Evolutionary conservation across 306 rosid species (phyloP), one percentile per base, ranked within the genome.

Genomic region (Fagus sylvatica): DNA sequence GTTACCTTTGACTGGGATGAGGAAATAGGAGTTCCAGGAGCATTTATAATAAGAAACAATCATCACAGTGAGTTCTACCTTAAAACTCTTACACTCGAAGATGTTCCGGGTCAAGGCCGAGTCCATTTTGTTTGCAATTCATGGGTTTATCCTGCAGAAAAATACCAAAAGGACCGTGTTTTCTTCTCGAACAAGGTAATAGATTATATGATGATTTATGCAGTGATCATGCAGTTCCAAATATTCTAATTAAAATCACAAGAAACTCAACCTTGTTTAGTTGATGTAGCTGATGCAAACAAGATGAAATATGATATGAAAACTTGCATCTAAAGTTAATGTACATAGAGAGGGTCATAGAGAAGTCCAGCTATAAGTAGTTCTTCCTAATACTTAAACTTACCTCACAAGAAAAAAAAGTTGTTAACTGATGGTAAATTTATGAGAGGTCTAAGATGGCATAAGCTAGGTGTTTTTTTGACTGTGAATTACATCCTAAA

Each of bases 111-210:
- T 32, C 84, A 84, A 48, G 93, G 91, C 34, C 66, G 30, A 53
- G 72, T 93, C 80, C 92, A 84, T 81, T 93, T 91, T 49, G 78
- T 80, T 28, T 93, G 98, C 89, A 91, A 90, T 84, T 93, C 98
- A 3, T 93, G 98, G 97, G 82, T 93, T 3, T 93, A 91, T 75
- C 96, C 96, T 54, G 75, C 86, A 8, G 53, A 85, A 9, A 83
- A 87, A 80, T 90, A 93, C 72, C 49, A 80, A 41, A 87, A 76
- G 0, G 93, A 85, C 36, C 91, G 97, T 7, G 53, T 91, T 77
- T 93, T 93, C 96, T 93, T 93, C 87, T 67, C 83, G 36, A 93
- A 91, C 90, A 76, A 91, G 94, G 98, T 88, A 87, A 71, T 33
- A 34, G 32, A 34, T 61, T 12, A 34, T 5, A 46, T 46, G 15